These are phyloP conservation scores for Abrus precatorius DNA, from an alignment of 306 rosid species.

Conservation along the genomic window DNA sequence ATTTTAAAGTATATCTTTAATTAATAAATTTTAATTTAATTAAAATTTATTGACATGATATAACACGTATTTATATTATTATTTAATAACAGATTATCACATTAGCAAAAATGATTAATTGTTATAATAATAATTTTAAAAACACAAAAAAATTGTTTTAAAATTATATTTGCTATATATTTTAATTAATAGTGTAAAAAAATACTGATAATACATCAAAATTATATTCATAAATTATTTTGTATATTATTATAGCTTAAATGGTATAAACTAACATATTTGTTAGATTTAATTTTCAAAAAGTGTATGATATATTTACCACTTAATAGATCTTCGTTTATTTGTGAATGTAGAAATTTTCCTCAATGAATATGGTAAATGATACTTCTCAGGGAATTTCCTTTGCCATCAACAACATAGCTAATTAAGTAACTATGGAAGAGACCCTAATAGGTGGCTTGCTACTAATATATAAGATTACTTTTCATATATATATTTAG, in stretches of 20 bases:
- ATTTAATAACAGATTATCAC: too few species aligned
- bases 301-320: constrained; percentile 18
- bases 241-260: constrained; percentile 2
- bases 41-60: too few species aligned
- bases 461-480: constrained; percentile 37
- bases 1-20: too few species aligned
- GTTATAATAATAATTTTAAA: too few species aligned
- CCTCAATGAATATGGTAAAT: constrained; percentile 97
- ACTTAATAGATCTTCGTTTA: constrained; percentile 31
- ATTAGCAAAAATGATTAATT: too few species aligned
- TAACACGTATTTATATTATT: too few species aligned
- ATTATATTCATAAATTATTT: neutral
- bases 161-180: too few species aligned
- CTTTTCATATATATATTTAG: constrained; percentile 30
- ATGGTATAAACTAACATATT: constrained; percentile 25
- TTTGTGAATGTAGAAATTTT: constrained; percentile 78
- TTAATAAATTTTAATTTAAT: too few species aligned
- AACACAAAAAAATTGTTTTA: too few species aligned
- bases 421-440: constrained; percentile 87
- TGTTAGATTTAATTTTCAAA: constrained; percentile 17
- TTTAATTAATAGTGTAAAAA: too few species aligned
- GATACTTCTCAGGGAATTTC: constrained; percentile 85
- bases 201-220: too few species aligned
- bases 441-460: constrained; percentile 85
- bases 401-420: constrained; percentile 72